Base-by-base conservation (phyloP, 345 rosid species). In the Eutrema heterophyllum region DNA sequence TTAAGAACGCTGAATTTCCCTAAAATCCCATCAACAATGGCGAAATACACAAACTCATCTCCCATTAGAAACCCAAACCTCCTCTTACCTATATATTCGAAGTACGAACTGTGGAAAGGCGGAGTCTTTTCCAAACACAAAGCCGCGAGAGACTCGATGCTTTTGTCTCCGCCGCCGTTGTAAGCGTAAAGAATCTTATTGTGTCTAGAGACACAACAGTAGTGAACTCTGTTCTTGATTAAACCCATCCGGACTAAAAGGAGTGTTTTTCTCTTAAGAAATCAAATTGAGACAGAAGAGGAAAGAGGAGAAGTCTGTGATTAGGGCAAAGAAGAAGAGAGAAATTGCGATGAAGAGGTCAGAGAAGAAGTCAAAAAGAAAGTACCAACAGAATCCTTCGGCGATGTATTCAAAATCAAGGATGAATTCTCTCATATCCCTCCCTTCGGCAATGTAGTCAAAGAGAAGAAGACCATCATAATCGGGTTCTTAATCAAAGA, bases 11-110 rank as follows among this genome's bases (percentile, higher is more conserved):
- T 21, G 21, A 21, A 21, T 21, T 21, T 21, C 1, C 21, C 21
- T 21, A 21, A 21, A 38, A 83, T 84, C 61, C 86, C 83, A 48
- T 85, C 89, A 56, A 84, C 91, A 66, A 93, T 85, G 8, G 88
- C 67, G 48, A 93, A 88, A 81, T 84, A 88, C 48, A 86, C 82
- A 78, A 69, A 84, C 75, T 88, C 89, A 58, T 88, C 93, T n/a
- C n/a, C n/a, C n/a, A n/a, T n/a, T n/a, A n/a, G n/a, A n/a, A n/a
- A n/a, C n/a, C n/a, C n/a, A n/a, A n/a, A n/a, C n/a, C n/a, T n/a
- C n/a, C n/a, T n/a, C n/a, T n/a, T n/a, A n/a, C n/a, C n/a, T n/a
- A n/a, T 70, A 81, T 18, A 87, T 84, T 90, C 98, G 43, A 86
- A 87, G 75, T 92, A 92, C 96, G 93, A 88, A 69, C 84, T n/a